A percentile compares a stretch with the other conserved stretches of the same genome.
Conservation (phyloP, 768 basidiomycete species). For the Auricularia heimuer region DNA sequence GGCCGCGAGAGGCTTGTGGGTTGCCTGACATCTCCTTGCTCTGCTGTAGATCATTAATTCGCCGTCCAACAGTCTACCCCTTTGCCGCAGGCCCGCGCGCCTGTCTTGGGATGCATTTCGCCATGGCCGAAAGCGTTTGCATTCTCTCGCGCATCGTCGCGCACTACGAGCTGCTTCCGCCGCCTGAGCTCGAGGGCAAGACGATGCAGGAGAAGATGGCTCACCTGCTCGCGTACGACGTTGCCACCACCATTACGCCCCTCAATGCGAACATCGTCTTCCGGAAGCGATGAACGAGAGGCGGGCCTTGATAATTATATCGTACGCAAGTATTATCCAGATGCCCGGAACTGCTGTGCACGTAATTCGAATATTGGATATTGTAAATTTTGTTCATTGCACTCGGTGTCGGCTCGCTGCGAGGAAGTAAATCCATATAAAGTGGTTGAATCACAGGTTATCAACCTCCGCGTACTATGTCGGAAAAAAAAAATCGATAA, state of each 20-base stretch:
- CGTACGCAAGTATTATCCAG: too few relatives aligned
- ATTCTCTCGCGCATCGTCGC: constrained; percentile 35
- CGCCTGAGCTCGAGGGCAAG: constrained; percentile 23
- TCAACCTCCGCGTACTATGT: too few relatives aligned
- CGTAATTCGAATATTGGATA: too few relatives aligned
- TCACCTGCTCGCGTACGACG: constrained; percentile 26
- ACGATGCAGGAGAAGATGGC: constrained; percentile 25
- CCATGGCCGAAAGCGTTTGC: constrained; percentile 31
- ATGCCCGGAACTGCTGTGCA: too few relatives aligned
- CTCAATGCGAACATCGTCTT: constrained; percentile 18
- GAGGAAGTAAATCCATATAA: too few relatives aligned
- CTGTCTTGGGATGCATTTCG: constrained; percentile 43
- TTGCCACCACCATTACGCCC: constrained; percentile 28
- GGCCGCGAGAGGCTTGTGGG: constrained; percentile 45
- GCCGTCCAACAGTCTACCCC: constrained; percentile 26
- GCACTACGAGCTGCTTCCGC: constrained; percentile 32
- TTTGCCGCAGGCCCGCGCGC: constrained; percentile 37
- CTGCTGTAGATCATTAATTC: too few relatives aligned
- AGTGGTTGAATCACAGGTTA: too few relatives aligned
- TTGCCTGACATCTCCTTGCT: background rate
- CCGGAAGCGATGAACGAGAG: constrained; percentile 7
- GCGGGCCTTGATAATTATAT: too few relatives aligned
- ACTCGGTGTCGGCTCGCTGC: too few relatives aligned
- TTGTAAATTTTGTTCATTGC: too few relatives aligned
- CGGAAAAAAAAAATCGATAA: too few relatives aligned